phyloP scores from a whole-genome alignment of 768 basidiomycete genomes.

The Mycena chlorophos region DNA sequence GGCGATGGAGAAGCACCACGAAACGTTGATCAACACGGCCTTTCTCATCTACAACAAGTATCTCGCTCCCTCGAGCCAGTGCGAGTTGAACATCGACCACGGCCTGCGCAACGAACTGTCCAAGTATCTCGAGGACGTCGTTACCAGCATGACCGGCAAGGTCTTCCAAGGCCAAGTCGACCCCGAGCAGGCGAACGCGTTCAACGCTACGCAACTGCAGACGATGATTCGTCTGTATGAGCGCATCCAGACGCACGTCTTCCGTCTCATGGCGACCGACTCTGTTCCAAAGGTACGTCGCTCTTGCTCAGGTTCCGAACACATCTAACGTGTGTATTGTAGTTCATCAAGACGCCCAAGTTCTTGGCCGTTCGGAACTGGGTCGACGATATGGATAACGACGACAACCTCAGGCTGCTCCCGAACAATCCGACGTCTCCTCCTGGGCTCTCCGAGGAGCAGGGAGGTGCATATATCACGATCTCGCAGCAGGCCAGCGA shows the following conservation, averaged over 20 bases:
- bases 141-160: slow-evolving; percentile 75
- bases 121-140: slow-evolving; percentile 89
- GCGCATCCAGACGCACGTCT: slow-evolving; percentile 95
- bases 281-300: slow-evolving; percentile 88
- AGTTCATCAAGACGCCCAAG: slow-evolving; percentile 88
- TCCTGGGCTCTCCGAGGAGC: slow-evolving; percentile 74
- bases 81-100: slow-evolving; percentile 98
- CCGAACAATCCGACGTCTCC: slow-evolving; percentile 60
- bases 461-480: slow-evolving; percentile 84
- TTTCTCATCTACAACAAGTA: slow-evolving; percentile 94
- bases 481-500: slow-evolving; percentile 80
- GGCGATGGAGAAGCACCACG: slow-evolving; percentile 97
- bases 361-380: slow-evolving; percentile 79
- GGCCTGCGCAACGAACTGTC: slow-evolving; percentile 92
- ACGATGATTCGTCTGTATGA: slow-evolving; percentile 92
- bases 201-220: slow-evolving; percentile 96
- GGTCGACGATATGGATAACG: slow-evolving; percentile 73
- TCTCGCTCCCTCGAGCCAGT: slow-evolving; percentile 91
- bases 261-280: slow-evolving; percentile 97
- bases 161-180: slow-evolving; percentile 79
- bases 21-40: slow-evolving; percentile 90
- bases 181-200: slow-evolving; percentile 72
- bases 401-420: slow-evolving; percentile 58
- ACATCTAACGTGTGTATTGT: slow-evolving; percentile 12
- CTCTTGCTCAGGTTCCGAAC: slow-evolving; percentile 1